Percentiles rank a stretch among this genome's conserved stretches.
Conservation (phyloP, 768 basidiomycete species). For the Trametes villosa region DNA sequence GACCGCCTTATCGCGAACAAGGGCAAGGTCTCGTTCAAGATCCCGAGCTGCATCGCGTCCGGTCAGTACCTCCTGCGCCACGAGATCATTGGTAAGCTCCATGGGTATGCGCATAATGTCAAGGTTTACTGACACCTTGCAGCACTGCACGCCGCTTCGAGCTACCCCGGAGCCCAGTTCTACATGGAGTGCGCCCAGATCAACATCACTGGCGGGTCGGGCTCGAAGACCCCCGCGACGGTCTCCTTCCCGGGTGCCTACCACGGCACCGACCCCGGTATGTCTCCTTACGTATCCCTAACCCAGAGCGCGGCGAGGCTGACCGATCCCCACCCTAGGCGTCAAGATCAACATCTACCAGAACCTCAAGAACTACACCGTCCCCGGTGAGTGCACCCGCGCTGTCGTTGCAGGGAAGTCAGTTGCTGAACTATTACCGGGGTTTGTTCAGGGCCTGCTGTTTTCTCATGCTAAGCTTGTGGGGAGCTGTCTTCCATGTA, state of each 20-base stretch:
- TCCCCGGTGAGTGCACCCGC: slow-evolving; percentile 34
- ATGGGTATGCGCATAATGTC: no score
- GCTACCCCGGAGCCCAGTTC: slow-evolving; percentile 61
- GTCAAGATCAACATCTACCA: slow-evolving; percentile 40
- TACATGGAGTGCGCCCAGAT: slow-evolving; percentile 52
- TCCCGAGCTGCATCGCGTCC: slow-evolving; percentile 49
- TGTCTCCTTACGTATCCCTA: no score
- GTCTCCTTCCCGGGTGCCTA: slow-evolving; percentile 45
- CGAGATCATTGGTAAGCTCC: slow-evolving; percentile 52
- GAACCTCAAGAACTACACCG: slow-evolving; percentile 32
- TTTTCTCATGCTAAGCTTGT: no score
- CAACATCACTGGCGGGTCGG: slow-evolving; percentile 40
- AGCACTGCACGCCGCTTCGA: slow-evolving; percentile 31
- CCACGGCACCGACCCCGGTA: no score
- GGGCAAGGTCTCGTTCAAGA: slow-evolving; percentile 52
- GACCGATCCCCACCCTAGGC: slow-evolving; percentile 38
- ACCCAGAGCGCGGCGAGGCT: no score
- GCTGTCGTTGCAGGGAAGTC: no score
- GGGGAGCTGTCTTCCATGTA: no score
- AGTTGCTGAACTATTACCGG: no score
- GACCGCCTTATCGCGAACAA: slow-evolving; percentile 51
- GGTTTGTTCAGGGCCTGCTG: no score
- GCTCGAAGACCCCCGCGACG: slow-evolving; percentile 34
- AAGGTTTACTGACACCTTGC: no score
- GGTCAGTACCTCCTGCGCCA: slow-evolving; percentile 55